Percentiles rank a stretch among this genome's conserved stretches.
phyloP scores from a whole-genome alignment of 352 stramenopile genomes.

The Phytophthora pluvialis region DNA sequence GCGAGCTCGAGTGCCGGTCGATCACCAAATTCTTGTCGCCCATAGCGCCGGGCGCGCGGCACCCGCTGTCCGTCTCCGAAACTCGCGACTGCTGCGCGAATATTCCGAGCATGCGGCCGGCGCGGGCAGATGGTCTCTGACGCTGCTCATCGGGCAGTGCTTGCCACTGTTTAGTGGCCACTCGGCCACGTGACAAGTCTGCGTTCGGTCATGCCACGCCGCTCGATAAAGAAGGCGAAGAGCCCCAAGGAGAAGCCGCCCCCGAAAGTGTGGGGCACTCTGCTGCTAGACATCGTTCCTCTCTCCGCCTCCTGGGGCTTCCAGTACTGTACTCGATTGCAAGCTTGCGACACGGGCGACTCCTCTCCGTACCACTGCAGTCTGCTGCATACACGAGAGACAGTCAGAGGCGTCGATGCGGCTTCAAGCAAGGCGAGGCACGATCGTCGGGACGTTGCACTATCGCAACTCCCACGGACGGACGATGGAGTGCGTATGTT shows the following conservation, averaged over 20 bases:
- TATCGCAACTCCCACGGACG: neutral
- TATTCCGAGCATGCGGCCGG: slow-evolving; percentile 25
- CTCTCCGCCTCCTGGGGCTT: too few species aligned
- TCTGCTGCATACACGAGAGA: slow-evolving; percentile 17
- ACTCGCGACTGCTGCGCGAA: slow-evolving; percentile 26
- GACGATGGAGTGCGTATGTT: slow-evolving; percentile 2
- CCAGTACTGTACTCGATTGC: neutral
- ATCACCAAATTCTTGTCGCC: slow-evolving; percentile 42
- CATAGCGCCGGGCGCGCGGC: slow-evolving; percentile 10
- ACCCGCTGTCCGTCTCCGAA: slow-evolving; percentile 36
- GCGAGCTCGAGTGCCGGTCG: slow-evolving; percentile 24
- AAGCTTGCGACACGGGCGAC: neutral
- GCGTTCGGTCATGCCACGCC: neutral
- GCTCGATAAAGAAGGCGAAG: slow-evolving; percentile 11
- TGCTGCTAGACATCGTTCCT: too few species aligned
- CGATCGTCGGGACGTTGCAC: slow-evolving; percentile 16
- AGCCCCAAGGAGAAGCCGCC: neutral
- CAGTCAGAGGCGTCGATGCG: slow-evolving; percentile 21
- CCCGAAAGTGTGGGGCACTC: too few species aligned
- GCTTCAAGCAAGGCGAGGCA: slow-evolving; percentile 23
- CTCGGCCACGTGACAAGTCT: slow-evolving; percentile 14
- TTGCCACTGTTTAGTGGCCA: slow-evolving; percentile 24
- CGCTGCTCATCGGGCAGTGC: slow-evolving; percentile 43
- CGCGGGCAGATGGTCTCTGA: slow-evolving; percentile 34
- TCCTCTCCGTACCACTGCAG: slow-evolving; percentile 21